Evolutionary conservation across 164 flowering plant genomes (phyloP).

Genomic region (Nelumbo lutea): DNA sequence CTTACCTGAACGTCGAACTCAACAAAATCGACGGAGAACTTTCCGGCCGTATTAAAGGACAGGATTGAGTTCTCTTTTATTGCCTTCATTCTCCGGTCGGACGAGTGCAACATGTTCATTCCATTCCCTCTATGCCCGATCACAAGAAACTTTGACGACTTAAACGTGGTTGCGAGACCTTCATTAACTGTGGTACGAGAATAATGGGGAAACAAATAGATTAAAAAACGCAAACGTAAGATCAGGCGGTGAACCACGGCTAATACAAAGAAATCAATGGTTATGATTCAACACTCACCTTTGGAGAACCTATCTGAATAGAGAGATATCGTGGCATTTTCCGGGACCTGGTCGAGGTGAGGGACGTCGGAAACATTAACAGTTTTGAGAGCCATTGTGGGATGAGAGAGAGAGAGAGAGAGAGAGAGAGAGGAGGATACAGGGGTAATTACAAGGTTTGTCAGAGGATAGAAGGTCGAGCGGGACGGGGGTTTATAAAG

Average conservation of each 20-base stretch:
- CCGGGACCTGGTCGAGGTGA: slow-evolving; percentile 41
- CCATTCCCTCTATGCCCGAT: slow-evolving; percentile 88
- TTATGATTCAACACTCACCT: slow-evolving; percentile 14
- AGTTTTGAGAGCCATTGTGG: slow-evolving; percentile 62
- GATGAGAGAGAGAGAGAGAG: not conserved
- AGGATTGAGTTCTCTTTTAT: slow-evolving; percentile 70
- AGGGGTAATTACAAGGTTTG: slow-evolving; percentile 3
- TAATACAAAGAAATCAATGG: too few species aligned
- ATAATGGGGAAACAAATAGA: not conserved
- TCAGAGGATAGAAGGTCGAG: slow-evolving; percentile 3
- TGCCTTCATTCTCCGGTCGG: slow-evolving; percentile 56
- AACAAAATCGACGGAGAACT: slow-evolving; percentile 52
- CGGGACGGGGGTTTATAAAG: not conserved
- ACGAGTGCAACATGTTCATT: slow-evolving; percentile 65
- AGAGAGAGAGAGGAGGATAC: not conserved
- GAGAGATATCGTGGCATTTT: slow-evolving; percentile 27
- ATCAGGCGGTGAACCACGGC: too few species aligned
- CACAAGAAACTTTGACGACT: slow-evolving; percentile 45
- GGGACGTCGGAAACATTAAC: slow-evolving; percentile 70
- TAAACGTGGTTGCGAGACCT: slow-evolving; percentile 6
- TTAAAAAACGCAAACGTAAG: not conserved
- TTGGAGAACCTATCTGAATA: slow-evolving; percentile 19
- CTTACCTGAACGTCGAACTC: slow-evolving; percentile 92
- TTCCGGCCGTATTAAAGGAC: slow-evolving; percentile 66
- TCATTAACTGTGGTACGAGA: slow-evolving; percentile 15